These are phyloP conservation scores for Phaeophleospora eucalypticola DNA, from an alignment of 2,329 filamentous ascomycete species.

Conservation along the genomic window DNA sequence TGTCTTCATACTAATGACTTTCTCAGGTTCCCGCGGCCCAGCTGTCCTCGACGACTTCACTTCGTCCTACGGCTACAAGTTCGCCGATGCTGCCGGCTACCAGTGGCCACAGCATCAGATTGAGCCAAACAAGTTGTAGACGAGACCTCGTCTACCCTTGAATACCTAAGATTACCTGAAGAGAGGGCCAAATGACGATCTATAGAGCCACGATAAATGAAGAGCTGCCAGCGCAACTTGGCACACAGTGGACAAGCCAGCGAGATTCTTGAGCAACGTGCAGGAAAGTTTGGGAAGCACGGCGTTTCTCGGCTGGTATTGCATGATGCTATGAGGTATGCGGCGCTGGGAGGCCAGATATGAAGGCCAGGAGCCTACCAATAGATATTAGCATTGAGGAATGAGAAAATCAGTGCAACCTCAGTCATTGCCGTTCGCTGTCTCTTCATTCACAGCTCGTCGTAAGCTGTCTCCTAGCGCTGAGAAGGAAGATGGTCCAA, in stretches of 20 bases:
- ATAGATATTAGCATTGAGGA: slow-evolving; percentile 3
- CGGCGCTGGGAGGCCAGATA: slow-evolving; percentile 1
- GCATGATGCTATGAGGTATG: slow-evolving; percentile 1
- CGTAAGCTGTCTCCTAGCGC: no score
- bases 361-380: slow-evolving; percentile 2
- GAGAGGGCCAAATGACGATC: neutral
- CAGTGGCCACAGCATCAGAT: slow-evolving; percentile 80
- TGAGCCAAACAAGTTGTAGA: slow-evolving; percentile 71
- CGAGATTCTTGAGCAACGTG: slow-evolving; percentile 1
- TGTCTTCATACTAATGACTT: slow-evolving; percentile 12
- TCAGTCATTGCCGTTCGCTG: no score
- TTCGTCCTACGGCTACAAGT: slow-evolving; percentile 96
- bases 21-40: slow-evolving; percentile 85
- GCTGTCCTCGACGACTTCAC: slow-evolving; percentile 98
- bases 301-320: neutral
- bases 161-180: neutral
- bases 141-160: neutral
- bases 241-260: slow-evolving; percentile 5
- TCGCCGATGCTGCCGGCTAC: slow-evolving; percentile 88
- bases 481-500: neutral
- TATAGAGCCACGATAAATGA: neutral
- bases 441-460: no score
- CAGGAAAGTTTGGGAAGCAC: slow-evolving; percentile 1
- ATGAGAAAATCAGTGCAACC: slow-evolving; percentile 2
- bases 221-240: slow-evolving; percentile 1